Evolutionary conservation across 2,329 filamentous ascomycete species (phyloP).

Genomic region (Mariannaea elegans): DNA sequence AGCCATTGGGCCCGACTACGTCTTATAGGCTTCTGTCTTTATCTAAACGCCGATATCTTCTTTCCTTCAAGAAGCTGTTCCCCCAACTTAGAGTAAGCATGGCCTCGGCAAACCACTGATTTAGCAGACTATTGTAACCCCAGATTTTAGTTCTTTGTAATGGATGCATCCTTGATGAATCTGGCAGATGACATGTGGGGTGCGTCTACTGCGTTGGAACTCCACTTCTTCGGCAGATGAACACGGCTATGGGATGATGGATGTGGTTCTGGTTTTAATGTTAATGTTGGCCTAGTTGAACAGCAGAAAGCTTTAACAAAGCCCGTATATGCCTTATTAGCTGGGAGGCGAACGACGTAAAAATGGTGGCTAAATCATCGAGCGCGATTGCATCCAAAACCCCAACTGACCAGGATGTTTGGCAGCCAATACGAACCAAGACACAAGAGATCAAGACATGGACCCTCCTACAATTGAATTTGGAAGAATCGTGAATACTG

Average conservation of each 20-base stretch:
- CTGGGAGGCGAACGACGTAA: too few species aligned
- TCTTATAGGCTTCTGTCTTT: neutral
- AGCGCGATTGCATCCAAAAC: too few species aligned
- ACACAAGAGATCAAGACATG: too few species aligned
- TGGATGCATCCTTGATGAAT: neutral
- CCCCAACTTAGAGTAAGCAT: neutral
- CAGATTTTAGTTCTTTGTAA: neutral
- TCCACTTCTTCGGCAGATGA: constrained; percentile 18
- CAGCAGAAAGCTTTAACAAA: too few species aligned
- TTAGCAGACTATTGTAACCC: neutral
- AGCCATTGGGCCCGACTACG: neutral
- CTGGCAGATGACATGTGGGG: constrained; percentile 3
- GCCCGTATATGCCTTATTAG: too few species aligned
- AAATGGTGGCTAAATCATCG: too few species aligned
- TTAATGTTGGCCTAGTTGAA: neutral
- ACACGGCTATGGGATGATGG: constrained; percentile 8
- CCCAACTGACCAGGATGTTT: too few species aligned
- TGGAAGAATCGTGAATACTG: too few species aligned
- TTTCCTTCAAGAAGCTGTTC: too few species aligned
- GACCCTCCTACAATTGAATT: too few species aligned
- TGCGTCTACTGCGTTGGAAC: neutral
- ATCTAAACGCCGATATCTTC: too few species aligned
- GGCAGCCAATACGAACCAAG: too few species aligned
- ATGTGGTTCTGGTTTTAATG: neutral
- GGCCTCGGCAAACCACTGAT: neutral